Percentiles rank a stretch among this genome's conserved stretches.
phyloP scores from a whole-genome alignment of 2,329 filamentous ascomycete species.

The Chaetomium sp. region DNA sequence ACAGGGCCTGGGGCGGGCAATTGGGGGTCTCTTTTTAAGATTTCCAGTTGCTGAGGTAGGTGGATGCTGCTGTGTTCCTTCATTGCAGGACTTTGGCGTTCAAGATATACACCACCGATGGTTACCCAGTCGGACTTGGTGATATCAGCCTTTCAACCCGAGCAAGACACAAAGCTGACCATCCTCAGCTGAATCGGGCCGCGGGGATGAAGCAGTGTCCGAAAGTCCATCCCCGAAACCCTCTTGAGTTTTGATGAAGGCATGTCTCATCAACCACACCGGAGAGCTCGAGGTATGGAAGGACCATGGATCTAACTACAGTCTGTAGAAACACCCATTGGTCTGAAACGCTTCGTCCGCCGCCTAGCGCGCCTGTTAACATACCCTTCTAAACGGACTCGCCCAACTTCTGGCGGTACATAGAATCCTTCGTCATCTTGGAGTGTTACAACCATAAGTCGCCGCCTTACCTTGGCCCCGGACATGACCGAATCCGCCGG shows the following conservation, averaged over 20 bases:
- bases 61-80: conserved; percentile 1
- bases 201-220: background rate
- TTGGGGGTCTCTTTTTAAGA: background rate
- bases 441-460: background rate
- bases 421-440: background rate
- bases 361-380: background rate
- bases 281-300: background rate
- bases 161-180: background rate
- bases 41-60: background rate
- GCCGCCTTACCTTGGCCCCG: background rate
- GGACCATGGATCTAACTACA: background rate
- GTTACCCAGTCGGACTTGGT: background rate
- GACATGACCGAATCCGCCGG: conserved; percentile 6
- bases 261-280: conserved; percentile 7
- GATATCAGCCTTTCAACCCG: background rate
- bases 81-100: background rate
- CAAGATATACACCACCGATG: background rate
- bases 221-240: background rate
- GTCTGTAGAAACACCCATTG: background rate
- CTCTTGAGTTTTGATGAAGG: background rate
- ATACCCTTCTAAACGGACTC: background rate
- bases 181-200: background rate
- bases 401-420: background rate
- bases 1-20: background rate
- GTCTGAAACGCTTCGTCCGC: background rate